phyloP scores from a whole-genome alignment of 2,329 filamentous ascomycete genomes.

The Aspergillus novofumigatus region DNA sequence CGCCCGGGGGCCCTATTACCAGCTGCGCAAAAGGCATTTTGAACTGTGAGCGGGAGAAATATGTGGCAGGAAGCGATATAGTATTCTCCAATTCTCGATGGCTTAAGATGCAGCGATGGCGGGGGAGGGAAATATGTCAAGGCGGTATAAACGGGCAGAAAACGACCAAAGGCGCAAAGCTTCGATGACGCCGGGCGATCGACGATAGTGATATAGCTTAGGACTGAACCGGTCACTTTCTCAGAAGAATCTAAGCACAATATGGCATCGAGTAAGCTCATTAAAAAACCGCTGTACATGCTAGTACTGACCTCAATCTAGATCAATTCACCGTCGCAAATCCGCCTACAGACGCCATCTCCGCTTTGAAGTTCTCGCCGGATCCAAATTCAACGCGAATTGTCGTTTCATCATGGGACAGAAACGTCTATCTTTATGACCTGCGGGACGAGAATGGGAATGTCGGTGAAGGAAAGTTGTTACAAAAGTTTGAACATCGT shows the following conservation, averaged over 20 bases:
- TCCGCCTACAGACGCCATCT: constrained; percentile 82
- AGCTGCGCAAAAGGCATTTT: constrained; percentile 66
- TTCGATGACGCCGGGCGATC: constrained; percentile 21
- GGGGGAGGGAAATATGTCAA: constrained; percentile 23
- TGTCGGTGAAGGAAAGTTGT: constrained; percentile 57
- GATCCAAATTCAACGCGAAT: constrained; percentile 68
- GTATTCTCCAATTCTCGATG: neutral
- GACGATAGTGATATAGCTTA: constrained; percentile 2
- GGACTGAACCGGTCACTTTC: neutral
- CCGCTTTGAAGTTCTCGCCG: constrained; percentile 79
- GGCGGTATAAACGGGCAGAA: constrained; percentile 32
- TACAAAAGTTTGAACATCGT: constrained; percentile 72
- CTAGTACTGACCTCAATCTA: constrained; percentile 17
- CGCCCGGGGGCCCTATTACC: constrained; percentile 87
- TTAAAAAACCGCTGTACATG: neutral
- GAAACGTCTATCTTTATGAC: constrained; percentile 85
- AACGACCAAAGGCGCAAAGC: constrained; percentile 24
- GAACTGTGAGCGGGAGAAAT: neutral
- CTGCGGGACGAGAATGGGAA: constrained; percentile 52
- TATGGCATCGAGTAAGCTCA: constrained; percentile 42
- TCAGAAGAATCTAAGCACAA: constrained; percentile 1
- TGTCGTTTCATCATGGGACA: constrained; percentile 94
- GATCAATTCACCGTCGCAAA: constrained; percentile 78
- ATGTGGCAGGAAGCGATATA: neutral
- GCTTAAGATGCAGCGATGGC: constrained; percentile 8